Evolutionary conservation across 371 early-diverging fungal genomes (phyloP).

Genomic region (Mortierella sp.): DNA sequence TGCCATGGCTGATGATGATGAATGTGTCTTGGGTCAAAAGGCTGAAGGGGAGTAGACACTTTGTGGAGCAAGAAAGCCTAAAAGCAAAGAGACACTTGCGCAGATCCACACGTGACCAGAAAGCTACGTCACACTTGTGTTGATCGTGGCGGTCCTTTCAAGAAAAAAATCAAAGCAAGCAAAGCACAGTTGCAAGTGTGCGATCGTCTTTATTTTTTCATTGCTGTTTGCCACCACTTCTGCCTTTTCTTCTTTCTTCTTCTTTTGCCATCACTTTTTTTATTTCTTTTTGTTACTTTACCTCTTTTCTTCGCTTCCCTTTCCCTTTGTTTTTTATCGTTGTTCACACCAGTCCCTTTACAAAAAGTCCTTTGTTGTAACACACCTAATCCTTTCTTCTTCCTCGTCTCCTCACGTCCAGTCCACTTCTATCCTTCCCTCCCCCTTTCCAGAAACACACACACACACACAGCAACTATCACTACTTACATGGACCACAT

Average conservation of each 20-base stretch:
- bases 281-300: not conserved
- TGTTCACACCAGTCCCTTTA: too few species aligned
- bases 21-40: not conserved
- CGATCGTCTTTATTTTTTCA: not conserved
- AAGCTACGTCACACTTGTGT: constrained; percentile 8
- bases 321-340: not conserved
- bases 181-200: not conserved
- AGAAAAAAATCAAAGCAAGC: not conserved
- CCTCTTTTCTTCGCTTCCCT: not conserved
- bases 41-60: not conserved
- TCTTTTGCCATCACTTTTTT: constrained; percentile 10
- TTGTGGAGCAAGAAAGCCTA: not conserved
- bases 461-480: not conserved
- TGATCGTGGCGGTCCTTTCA: too few species aligned
- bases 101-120: not conserved
- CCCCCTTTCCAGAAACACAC: not conserved
- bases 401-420: not conserved
- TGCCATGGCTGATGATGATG: not conserved
- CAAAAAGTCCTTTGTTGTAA: too few species aligned
- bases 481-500: constrained; percentile 80
- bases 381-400: constrained; percentile 20
- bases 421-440: not conserved
- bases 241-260: not conserved
- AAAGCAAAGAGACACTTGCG: not conserved
- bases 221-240: constrained; percentile 15